Evolutionary conservation across 1,284 basidiomycete species (phyloP), one percentile per base, ranked within the genome.

Genomic region (Fereydounia khargensis): DNA sequence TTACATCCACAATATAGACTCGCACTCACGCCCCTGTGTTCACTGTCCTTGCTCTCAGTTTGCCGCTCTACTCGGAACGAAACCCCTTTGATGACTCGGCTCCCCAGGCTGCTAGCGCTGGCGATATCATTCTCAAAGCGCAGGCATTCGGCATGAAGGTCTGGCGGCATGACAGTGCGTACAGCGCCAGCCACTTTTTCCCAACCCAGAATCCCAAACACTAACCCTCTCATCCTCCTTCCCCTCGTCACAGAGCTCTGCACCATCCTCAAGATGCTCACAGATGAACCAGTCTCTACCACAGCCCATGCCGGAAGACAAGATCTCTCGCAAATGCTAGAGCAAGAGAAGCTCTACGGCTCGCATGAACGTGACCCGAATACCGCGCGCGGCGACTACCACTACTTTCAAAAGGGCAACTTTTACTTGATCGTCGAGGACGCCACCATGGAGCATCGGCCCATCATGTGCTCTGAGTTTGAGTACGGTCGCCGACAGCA

Each of bases 381-480:
- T 10, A 88, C 92, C 41, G 87, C 85, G 47, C 84, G 91, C 35
- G 84, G 87, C 51, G 90, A 94, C 77, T 91, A 84, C 71, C 84
- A 84, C 58, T 99, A 98, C 77, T 98, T 98, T 77, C 79, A 83
- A 22, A 85, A 86, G 42, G 82, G 83, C 36, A 84, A 82, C 45
- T 85, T 82, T 73, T 96, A 89, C 75, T 81, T 97, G 22, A 82
- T 98, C 31, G 84, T 98, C 20, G 92, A 97, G 74, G 95, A 98
- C 69, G 83, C 90, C 49, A 85, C 83, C 6, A 83, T 86, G 50
- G 86, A 91, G 42, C 77, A 81, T 63, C 78, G 81, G 20, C 79
- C 82, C 4, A 77, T 83, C 66, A 79, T 81, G 68, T 75, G 77
- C 47, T 80, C 80, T 48, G 81, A 83, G 65, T 83, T 80, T 65